Conservation (phyloP, 1,139 yeast genomes). For the Debaryomyces psychrophilus region DNA sequence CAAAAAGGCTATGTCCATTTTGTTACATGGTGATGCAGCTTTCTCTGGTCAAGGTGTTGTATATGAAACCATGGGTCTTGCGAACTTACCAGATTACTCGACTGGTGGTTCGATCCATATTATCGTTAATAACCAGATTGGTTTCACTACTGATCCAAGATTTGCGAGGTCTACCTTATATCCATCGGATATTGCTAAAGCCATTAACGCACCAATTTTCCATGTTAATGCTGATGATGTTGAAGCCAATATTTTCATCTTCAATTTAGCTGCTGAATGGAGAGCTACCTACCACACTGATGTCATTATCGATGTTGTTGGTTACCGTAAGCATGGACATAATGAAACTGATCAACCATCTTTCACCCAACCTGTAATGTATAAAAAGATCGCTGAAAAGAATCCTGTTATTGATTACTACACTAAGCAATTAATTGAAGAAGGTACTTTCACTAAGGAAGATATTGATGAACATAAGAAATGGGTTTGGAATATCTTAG, state of each 20-base stretch:
- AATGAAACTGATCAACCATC: slow-evolving; percentile 99
- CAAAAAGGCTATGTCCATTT: slow-evolving; percentile 86
- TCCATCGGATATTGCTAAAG: slow-evolving; percentile 96
- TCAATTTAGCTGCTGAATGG: slow-evolving; percentile 98
- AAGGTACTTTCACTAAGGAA: slow-evolving; percentile 85
- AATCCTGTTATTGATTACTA: slow-evolving; percentile 86
- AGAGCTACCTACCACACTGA: slow-evolving; percentile 95
- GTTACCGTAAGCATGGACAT: slow-evolving; percentile 99
- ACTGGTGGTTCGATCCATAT: slow-evolving; percentile 99
- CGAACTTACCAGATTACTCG: slow-evolving; percentile 88
- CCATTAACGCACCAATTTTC: slow-evolving; percentile 97
- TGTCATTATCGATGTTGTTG: slow-evolving; percentile 94
- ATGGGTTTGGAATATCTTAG: slow-evolving; percentile 96
- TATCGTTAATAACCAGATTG: slow-evolving; percentile 96
- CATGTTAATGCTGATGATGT: slow-evolving; percentile 98
- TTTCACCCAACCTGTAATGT: slow-evolving; percentile 98
- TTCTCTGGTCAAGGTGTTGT: slow-evolving; percentile 99
- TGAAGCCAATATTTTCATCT: slow-evolving; percentile 88
- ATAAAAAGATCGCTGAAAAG: slow-evolving; percentile 86
- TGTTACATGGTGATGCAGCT: slow-evolving; percentile 99
- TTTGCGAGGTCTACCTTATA: slow-evolving; percentile 96
- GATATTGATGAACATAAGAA: slow-evolving; percentile 95
- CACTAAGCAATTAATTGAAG: slow-evolving; percentile 74
- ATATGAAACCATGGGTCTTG: slow-evolving; percentile 96
- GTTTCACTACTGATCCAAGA: slow-evolving; percentile 98